Conservation (phyloP, 192 early-diverging fungal genomes). For the Entophlyctis luteolus region DNA sequence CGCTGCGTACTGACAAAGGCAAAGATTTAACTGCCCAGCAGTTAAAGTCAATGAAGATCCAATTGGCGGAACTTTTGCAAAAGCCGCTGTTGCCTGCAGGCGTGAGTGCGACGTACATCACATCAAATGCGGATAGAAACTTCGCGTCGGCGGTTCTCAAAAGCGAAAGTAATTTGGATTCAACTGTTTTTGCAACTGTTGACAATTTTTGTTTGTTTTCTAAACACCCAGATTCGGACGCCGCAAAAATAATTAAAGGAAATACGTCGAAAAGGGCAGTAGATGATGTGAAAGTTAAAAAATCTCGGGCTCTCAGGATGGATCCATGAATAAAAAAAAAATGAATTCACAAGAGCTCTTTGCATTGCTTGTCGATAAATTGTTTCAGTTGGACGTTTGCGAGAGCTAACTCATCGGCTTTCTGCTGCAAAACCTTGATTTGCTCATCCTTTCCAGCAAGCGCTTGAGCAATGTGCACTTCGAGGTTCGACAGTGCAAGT, state of each 20-base stretch:
- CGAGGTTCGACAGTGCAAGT: constrained; percentile 36
- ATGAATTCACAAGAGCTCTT: constrained; percentile 39
- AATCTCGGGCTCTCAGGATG: no score
- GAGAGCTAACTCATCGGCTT: constrained; percentile 41
- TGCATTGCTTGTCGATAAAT: constrained; percentile 51
- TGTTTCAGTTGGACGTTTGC: constrained; percentile 40
- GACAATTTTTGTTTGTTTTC: no score
- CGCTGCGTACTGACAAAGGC: no score
- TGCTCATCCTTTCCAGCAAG: constrained; percentile 43
- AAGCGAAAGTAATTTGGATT: no score
- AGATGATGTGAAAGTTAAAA: no score
- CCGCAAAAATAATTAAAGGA: no score
- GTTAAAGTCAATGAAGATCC: constrained; percentile 18
- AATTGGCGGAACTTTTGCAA: constrained; percentile 30
- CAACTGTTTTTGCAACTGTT: no score
- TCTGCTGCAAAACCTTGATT: constrained; percentile 31
- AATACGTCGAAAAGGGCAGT: no score
- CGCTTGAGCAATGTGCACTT: constrained; percentile 41
- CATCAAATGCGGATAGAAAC: constrained; percentile 27
- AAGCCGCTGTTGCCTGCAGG: constrained; percentile 39
- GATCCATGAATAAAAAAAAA: no score
- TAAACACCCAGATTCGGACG: no score
- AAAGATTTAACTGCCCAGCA: no score
- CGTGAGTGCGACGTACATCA: constrained; percentile 37
- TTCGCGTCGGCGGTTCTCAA: no score